Evolutionary conservation across 768 basidiomycete genomes (phyloP), one percentile per base, ranked within the genome.

Genomic region (Rhodotorula babjevae): DNA sequence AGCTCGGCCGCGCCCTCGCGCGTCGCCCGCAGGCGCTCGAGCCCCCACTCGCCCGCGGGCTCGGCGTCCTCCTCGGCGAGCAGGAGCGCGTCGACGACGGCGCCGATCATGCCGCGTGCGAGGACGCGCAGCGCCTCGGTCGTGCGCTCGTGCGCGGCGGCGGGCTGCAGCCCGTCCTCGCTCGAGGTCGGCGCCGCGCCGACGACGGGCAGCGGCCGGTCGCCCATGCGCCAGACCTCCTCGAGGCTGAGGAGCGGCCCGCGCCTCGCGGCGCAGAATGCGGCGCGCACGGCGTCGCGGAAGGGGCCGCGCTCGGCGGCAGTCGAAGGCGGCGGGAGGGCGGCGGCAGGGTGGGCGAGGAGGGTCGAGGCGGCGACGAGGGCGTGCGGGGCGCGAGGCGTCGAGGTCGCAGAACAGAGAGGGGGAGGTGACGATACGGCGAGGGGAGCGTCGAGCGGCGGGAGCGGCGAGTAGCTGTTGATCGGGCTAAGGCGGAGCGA

Each of bases 391-490:
- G 8, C 27, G 18, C 46, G 31, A 19, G 27, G 49, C 52, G 27
- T 6, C 15, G 36, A 29, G 7, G n/a, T n/a, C n/a, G n/a, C n/a
- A n/a, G n/a, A n/a, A n/a, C n/a, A n/a, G n/a, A n/a, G n/a, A n/a
- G n/a, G n/a, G 36, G 27, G 25, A 3, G 50, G 7, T 25, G 19
- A 23, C 25, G 21, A 52, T 5, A 15, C 2, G 15, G 36, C 10
- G 66, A 40, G 3, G 40, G 57, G 31, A 7, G 44, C 5, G 44
- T 46, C 44, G 42, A 55, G 18, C 2, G 52, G 61, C n/a, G 23
- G 62, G 18, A 27, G 61, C 8, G 31, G n/a, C 25, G 59, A 40
- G 65, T 68, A 78, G 73, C 74, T 76, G 3, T 75, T 69, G n/a
- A 78, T 59, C 11, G 77, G 77, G 4, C 68, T 56, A 5, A 71